Conservation (phyloP, 1,284 basidiomycete genomes). For the Irpex lacteus region DNA sequence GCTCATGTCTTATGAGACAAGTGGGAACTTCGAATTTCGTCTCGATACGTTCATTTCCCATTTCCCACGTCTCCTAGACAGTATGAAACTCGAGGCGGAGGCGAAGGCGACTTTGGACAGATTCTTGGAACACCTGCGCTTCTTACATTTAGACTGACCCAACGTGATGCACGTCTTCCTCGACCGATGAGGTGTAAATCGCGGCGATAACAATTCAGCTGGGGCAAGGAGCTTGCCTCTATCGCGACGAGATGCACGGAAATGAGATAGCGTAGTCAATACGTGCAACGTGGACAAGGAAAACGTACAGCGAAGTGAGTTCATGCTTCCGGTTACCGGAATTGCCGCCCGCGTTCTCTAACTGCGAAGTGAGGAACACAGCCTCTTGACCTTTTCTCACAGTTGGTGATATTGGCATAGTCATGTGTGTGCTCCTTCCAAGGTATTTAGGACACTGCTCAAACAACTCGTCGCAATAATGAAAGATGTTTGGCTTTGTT, state of each 20-base stretch:
- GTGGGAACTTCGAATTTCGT: no score
- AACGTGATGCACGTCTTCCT: neutral
- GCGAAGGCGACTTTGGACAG: neutral
- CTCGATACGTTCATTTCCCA: neutral
- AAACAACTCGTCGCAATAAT: neutral
- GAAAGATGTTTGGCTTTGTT: neutral
- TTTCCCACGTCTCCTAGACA: neutral
- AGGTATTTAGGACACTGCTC: neutral
- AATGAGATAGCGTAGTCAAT: neutral
- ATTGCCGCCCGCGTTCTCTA: neutral
- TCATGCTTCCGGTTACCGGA: neutral
- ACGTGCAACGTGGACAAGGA: neutral
- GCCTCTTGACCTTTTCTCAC: neutral
- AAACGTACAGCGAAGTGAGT: neutral
- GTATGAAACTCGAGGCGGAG: neutral
- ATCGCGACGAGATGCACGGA: neutral
- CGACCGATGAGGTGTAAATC: neutral
- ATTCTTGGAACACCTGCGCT: neutral
- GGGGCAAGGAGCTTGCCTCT: neutral
- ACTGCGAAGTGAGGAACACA: neutral
- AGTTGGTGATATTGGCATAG: neutral
- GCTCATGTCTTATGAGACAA: no score
- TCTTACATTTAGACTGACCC: neutral
- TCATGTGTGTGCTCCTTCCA: neutral
- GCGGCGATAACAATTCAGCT: neutral